Conservation (phyloP, 345 rosid genomes). For the Melastoma malabathricum region DNA sequence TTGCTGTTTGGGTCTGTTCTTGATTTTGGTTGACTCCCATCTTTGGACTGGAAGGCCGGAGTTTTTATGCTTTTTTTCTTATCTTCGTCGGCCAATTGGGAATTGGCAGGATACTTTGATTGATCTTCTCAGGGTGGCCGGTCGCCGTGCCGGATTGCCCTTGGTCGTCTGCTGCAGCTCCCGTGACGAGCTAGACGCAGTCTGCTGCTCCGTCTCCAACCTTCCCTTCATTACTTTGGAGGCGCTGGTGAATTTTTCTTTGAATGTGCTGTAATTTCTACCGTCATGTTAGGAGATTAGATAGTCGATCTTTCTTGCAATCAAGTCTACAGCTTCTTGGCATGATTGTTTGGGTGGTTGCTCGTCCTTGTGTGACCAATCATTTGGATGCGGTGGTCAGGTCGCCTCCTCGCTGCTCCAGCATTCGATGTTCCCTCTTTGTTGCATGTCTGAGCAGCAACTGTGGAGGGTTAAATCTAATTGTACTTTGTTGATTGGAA, state of each 20-base stretch:
- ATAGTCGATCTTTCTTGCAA: no score
- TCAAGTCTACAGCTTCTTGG: no score
- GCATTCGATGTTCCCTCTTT: no score
- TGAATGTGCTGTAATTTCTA: not conserved
- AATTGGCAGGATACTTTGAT: constrained; percentile 54
- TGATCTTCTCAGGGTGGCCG: constrained; percentile 49
- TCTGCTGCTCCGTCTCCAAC: constrained; percentile 58
- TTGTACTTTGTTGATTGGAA: no score
- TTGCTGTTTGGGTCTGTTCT: not conserved
- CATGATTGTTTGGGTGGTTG: no score
- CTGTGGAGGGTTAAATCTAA: no score
- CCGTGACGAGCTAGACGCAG: constrained; percentile 85
- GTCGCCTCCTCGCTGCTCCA: no score
- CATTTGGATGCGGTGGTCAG: no score
- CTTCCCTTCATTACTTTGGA: constrained; percentile 61
- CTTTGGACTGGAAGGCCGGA: not conserved
- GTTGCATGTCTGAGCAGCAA: no score
- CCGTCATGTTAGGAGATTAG: not conserved
- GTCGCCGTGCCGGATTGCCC: constrained; percentile 59
- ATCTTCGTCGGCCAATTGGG: not conserved
- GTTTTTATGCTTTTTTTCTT: not conserved
- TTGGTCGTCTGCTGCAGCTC: constrained; percentile 80
- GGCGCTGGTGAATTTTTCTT: constrained; percentile 30
- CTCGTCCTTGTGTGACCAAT: no score
- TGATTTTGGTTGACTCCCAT: not conserved